Conservation (phyloP, 2,329 filamentous ascomycete genomes). For the Thielaviopsis musarum region DNA sequence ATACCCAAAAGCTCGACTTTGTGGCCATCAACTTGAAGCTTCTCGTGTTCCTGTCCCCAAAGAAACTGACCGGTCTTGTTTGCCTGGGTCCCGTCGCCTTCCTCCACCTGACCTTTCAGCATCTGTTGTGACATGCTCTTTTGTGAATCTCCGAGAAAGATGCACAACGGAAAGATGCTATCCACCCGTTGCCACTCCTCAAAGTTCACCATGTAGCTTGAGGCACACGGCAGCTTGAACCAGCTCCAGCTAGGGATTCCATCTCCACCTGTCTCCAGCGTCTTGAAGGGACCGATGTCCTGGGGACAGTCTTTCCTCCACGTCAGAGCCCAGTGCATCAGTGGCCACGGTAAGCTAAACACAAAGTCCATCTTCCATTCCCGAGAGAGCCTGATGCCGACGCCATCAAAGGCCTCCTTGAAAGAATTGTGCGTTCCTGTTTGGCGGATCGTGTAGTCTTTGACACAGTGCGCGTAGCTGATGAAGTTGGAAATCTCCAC, state of each 20-base stretch:
- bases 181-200: no score
- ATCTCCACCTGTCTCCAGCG: not conserved
- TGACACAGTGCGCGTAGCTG: not conserved
- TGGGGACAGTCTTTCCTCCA: not conserved
- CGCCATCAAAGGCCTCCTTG: not conserved
- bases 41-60: not conserved
- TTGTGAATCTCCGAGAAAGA: no score
- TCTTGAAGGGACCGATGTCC: not conserved
- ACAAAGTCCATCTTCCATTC: not conserved
- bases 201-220: no score
- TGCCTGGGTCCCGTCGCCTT: no score
- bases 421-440: not conserved
- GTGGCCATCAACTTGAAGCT: not conserved
- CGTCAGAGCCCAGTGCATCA: not conserved
- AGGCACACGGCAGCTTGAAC: not conserved
- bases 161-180: no score
- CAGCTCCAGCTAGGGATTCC: not conserved
- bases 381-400: not conserved
- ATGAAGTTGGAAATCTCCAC: not conserved
- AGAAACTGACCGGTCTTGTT: no score
- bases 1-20: not conserved
- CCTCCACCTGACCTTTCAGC: no score
- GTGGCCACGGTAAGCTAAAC: not conserved
- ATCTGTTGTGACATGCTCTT: no score
- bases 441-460: not conserved